A percentile compares a stretch with the other conserved stretches of the same genome.
These are phyloP conservation scores for Tilletia indica DNA, from an alignment of 1,284 basidiomycete genomes.

Conservation along the genomic window DNA sequence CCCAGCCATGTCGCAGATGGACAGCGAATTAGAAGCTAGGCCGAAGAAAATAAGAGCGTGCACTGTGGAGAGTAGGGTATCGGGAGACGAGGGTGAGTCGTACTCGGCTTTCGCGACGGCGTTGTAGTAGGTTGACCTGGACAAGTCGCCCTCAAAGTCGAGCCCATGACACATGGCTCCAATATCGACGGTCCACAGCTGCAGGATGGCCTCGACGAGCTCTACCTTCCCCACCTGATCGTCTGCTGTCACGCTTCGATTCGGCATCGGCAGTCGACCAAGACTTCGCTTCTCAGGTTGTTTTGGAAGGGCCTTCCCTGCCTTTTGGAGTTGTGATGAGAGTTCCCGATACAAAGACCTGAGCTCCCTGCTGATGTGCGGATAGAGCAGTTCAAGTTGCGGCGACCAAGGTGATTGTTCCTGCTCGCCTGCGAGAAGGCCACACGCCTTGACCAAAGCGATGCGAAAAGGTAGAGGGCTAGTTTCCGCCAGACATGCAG, in stretches of 20 bases:
- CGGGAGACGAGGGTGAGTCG: slow-evolving; percentile 24
- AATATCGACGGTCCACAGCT: slow-evolving; percentile 42
- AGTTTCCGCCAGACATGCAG: slow-evolving; percentile 36
- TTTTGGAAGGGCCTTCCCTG: slow-evolving; percentile 2
- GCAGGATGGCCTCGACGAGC: slow-evolving; percentile 40
- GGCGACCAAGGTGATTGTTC: slow-evolving; percentile 39
- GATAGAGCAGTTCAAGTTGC: slow-evolving; percentile 38
- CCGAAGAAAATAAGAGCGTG: slow-evolving; percentile 3
- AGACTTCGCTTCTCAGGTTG: slow-evolving; percentile 17
- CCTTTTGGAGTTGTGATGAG: slow-evolving; percentile 11
- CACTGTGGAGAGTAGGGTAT: background rate
- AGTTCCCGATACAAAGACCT: slow-evolving; percentile 32
- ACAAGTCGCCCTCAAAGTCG: slow-evolving; percentile 20
- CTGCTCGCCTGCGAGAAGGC: slow-evolving; percentile 39
- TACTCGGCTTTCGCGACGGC: slow-evolving; percentile 23
- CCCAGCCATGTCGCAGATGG: background rate
- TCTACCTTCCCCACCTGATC: slow-evolving; percentile 35
- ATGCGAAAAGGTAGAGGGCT: slow-evolving; percentile 43
- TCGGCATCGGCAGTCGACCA: background rate
- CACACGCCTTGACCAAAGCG: slow-evolving; percentile 40
- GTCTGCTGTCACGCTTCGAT: slow-evolving; percentile 24
- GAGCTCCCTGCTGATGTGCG: slow-evolving; percentile 33
- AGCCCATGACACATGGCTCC: slow-evolving; percentile 33
- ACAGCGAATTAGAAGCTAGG: background rate
- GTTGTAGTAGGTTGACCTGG: slow-evolving; percentile 3